Evolutionary conservation across 2,329 filamentous ascomycete genomes (phyloP), one percentile per base, ranked within the genome.

Genomic region (Cercospora berteroae): DNA sequence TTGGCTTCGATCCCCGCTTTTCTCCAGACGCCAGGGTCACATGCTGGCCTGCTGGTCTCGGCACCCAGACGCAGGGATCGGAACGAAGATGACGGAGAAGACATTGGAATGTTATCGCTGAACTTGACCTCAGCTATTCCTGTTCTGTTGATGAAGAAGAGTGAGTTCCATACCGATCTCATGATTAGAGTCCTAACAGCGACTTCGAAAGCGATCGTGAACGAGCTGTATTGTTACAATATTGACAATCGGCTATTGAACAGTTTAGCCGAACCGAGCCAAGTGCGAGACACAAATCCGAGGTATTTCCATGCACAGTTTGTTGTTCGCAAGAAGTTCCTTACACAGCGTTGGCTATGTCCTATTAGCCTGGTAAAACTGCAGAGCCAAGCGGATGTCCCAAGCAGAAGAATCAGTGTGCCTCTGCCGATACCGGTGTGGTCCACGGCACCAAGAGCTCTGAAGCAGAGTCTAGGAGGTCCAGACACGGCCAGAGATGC

Each of bases 1-100:
- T 58, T 58, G 29, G 18, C 55, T 36, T 33, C 29, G 23, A 55
- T 58, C 55, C 55, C 55, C 55, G 55, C 55, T 33, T 58, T 58
- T 58, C 55, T 58, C 55, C 55, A 58, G 55, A 58, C 27, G 55
- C 55, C 27, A 20, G 55, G 55, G n/a, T 58, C 55, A 31, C 55
- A 58, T 58, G 55, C 16, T 58, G 27, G 55, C 31, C 25, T 33
- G 27, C 1, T 31, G 3, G 52, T 56, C 23, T 31, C n/a, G 52
- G 16, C 27, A 23, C 9, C 12, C 55, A 55, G 23, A 29, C 23
- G 23, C 48, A 55, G 48, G 48, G 48, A 55, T 55, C 7, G 48
- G 7, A 27, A 25, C 1, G 6, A 23, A n/a, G 48, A 55, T 55
- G 48, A 27, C 48, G 48, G 48, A 27, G 48, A 55, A 42, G 23